Percentiles rank a stretch among this genome's conserved stretches.
phyloP scores from a whole-genome alignment of 1,284 basidiomycete species.

The Boletellus deceptivus region DNA sequence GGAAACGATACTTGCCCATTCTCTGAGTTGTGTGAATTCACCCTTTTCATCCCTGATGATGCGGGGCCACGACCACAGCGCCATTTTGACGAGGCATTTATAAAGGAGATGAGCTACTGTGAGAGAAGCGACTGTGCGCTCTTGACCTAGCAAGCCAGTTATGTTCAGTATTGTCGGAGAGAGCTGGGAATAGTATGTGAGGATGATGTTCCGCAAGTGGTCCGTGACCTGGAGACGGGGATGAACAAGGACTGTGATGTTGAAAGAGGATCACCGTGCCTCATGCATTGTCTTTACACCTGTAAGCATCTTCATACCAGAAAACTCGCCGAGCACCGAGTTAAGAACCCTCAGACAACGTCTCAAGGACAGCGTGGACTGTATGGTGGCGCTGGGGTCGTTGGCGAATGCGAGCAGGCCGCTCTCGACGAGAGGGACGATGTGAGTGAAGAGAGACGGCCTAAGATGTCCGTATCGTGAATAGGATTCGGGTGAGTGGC shows the following conservation, averaged over 20 bases:
- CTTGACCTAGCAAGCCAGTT: conserved; percentile 38
- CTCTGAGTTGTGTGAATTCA: conserved; percentile 42
- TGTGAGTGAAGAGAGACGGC: conserved; percentile 59
- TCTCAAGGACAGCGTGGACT: conserved; percentile 52
- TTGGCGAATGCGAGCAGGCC: conserved; percentile 50
- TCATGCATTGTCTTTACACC: conserved; percentile 64
- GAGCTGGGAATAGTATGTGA: conserved; percentile 55
- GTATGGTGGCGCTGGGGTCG: conserved; percentile 40
- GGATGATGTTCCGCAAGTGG: conserved; percentile 50
- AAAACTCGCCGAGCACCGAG: conserved; percentile 65
- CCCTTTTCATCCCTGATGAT: conserved; percentile 43
- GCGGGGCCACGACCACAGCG: conserved; percentile 68
- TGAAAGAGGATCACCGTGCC: conserved; percentile 35
- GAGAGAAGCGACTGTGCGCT: conserved; percentile 49
- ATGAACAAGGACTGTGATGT: conserved; percentile 3
- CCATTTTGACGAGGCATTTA: conserved; percentile 67
- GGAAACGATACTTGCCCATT: conserved; percentile 49
- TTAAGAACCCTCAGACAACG: conserved; percentile 63
- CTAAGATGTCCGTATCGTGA: conserved; percentile 36
- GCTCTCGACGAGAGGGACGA: conserved; percentile 53
- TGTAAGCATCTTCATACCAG: conserved; percentile 61
- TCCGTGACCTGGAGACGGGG: conserved; percentile 49
- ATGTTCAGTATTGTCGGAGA: conserved; percentile 46
- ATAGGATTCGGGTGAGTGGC: not conserved
- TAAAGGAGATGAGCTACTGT: conserved; percentile 64